These are phyloP conservation scores for Fomes fomentarius DNA, from an alignment of 1,284 basidiomycete genomes.

Conservation along the genomic window DNA sequence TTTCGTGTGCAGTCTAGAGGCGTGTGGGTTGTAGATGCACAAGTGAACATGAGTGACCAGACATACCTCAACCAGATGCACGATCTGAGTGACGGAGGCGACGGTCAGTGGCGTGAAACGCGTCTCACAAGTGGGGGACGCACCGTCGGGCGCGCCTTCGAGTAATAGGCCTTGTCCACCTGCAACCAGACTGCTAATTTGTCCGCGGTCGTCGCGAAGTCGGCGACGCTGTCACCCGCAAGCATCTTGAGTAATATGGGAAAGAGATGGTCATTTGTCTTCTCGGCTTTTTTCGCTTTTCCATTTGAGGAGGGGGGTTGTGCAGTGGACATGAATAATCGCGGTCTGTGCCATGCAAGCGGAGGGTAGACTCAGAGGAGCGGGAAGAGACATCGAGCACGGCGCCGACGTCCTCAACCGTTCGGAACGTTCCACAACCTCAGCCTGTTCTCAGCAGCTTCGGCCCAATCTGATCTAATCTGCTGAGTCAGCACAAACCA, in stretches of 20 bases:
- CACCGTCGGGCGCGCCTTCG: constrained; percentile 24
- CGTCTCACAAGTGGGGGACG: neutral
- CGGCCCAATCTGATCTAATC: constrained; percentile 1
- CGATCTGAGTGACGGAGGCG: constrained; percentile 16
- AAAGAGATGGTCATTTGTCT: constrained; percentile 27
- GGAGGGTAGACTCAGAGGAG: neutral
- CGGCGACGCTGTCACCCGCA: constrained; percentile 6
- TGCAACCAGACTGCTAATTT: constrained; percentile 24
- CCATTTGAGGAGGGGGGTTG: neutral
- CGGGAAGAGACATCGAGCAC: neutral
- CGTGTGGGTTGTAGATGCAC: neutral
- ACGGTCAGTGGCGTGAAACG: neutral
- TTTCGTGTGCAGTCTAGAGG: constrained; percentile 21
- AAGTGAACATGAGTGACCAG: neutral
- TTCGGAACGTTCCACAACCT: too few species aligned
- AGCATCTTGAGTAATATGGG: constrained; percentile 23
- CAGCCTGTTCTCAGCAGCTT: neutral
- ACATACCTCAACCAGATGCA: constrained; percentile 26
- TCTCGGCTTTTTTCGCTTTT: constrained; percentile 15
- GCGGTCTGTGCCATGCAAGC: neutral
- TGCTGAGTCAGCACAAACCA: neutral
- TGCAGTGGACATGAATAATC: neutral
- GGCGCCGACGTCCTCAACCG: too few species aligned
- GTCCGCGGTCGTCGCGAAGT: constrained; percentile 20
- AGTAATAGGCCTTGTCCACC: constrained; percentile 27